phyloP scores from a whole-genome alignment of 345 rosid genomes.

The Laguncularia racemosa region DNA sequence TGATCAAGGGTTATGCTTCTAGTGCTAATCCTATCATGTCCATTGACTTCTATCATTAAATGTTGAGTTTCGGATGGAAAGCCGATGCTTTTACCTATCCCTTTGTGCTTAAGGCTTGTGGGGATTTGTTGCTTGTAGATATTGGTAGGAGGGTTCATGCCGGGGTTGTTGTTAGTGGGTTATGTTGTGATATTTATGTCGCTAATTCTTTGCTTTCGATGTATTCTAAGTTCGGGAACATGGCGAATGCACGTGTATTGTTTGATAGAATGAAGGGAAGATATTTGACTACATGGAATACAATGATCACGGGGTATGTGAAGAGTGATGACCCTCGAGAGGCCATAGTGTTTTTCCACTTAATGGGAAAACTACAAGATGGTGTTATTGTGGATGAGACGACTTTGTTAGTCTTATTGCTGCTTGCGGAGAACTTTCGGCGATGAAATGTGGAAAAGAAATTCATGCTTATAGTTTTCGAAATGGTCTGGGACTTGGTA shows the following conservation, averaged over 20 bases:
- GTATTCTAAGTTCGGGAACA: conserved; percentile 12
- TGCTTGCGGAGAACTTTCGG: conserved; percentile 10
- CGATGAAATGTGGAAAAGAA: conserved; percentile 12
- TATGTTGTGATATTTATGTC: conserved; percentile 12
- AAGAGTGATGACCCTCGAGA: conserved; percentile 10
- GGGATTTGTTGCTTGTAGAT: conserved; percentile 10
- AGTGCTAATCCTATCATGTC: conserved; percentile 10
- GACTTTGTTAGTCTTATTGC: conserved; percentile 15
- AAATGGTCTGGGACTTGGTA: not conserved
- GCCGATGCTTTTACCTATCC: conserved; percentile 19
- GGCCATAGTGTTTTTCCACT: conserved; percentile 5
- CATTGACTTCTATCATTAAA: conserved; percentile 13
- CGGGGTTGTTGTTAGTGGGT: conserved; percentile 13
- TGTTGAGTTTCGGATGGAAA: conserved; percentile 10
- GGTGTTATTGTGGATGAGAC: conserved; percentile 10
- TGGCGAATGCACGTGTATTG: conserved; percentile 5
- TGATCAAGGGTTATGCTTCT: conserved; percentile 22
- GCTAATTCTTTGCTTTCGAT: conserved; percentile 15
- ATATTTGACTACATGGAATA: conserved; percentile 22
- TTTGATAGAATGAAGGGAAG: conserved; percentile 22
- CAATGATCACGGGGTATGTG: conserved; percentile 14
- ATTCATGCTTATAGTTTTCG: conserved; percentile 15
- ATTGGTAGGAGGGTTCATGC: conserved; percentile 15
- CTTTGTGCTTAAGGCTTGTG: conserved; percentile 22
- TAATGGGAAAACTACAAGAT: conserved; percentile 7